Evolutionary conservation across 306 rosid genomes (phyloP).

Genomic region (Acacia acuminata): DNA sequence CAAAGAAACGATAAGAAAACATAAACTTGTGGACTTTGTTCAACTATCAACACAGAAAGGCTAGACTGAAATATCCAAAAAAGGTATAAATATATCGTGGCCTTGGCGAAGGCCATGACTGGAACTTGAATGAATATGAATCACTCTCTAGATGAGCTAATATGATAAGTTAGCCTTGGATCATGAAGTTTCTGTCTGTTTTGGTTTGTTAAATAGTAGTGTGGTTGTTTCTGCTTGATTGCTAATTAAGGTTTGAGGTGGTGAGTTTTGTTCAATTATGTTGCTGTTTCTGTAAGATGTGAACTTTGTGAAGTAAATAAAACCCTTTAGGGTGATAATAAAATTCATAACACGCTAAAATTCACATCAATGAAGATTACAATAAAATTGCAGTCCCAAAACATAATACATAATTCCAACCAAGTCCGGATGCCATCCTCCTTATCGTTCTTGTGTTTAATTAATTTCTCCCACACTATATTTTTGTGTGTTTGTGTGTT

Average conservation of each 20-base stretch:
- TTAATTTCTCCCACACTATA: too few species aligned
- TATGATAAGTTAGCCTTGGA: not conserved
- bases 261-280: not conserved
- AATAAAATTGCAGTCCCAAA: too few species aligned
- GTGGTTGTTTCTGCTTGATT: not conserved
- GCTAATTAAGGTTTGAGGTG: not conserved
- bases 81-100: slow-evolving; percentile 28
- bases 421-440: too few species aligned
- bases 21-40: too few species aligned
- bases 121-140: not conserved
- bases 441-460: too few species aligned
- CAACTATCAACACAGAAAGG: too few species aligned
- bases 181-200: not conserved
- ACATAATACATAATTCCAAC: too few species aligned
- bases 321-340: not conserved
- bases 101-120: not conserved
- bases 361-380: too few species aligned
- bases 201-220: not conserved
- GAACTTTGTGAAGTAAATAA: not conserved
- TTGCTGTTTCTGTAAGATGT: not conserved
- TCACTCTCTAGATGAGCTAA: not conserved
- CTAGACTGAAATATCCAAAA: not conserved
- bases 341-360: too few species aligned
- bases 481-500: too few species aligned
- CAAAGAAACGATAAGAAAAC: slow-evolving; percentile 17